Base-by-base conservation (phyloP, 495 filamentous ascomycete genomes). In the Aspergillus egyptiacus region DNA sequence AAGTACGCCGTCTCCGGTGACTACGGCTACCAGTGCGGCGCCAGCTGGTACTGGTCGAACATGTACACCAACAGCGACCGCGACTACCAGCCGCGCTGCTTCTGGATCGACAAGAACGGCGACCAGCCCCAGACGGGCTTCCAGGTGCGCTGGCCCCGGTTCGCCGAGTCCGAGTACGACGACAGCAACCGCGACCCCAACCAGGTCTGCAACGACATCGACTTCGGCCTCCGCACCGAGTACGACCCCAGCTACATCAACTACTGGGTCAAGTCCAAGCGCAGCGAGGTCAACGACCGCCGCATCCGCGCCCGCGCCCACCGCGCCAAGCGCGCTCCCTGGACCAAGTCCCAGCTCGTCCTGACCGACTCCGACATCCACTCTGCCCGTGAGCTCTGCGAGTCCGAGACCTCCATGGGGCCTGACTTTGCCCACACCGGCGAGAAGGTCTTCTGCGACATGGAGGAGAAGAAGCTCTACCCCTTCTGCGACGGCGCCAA, bases 21-120 rank as follows among this genome's bases (percentile, higher is more conserved):
- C 41, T 52, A 52, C 33, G 49, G 49, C 34, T 8, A 27, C 11
- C 41, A n/a, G 15, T 52, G 49, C 34, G 49, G 49, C 11, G 49
- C 22, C 17, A 39, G 41, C 35, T 52, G 50, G 50, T 52, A 46
- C 28, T 41, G 46, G 42, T 41, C 34, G 42, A 42, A 52, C 50
- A 46, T 52, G 50, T 46, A 37, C 25, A 46, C 50, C 34, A 44
- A 46, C 42, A 39, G 17, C 14, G 42, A 52, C 27, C 25, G 46
- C 7, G 27, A 36, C 17, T 52, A 52, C 35, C 50, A 52, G 25
- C 50, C 50, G 18, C 39, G 25, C 15, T 52, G 50, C 42, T 52
- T 52, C 42, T 52, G 50, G 42, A 52, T 52, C n/a, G 50, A 52
- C 35, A 27, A 5, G 4, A 32, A 52, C 27, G 50, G 50, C 35